A percentile compares a stretch with the other conserved stretches of the same genome.
These are phyloP conservation scores for Fraxinus albicans DNA, from an alignment of 305 asterid genomes.

Conservation along the genomic window DNA sequence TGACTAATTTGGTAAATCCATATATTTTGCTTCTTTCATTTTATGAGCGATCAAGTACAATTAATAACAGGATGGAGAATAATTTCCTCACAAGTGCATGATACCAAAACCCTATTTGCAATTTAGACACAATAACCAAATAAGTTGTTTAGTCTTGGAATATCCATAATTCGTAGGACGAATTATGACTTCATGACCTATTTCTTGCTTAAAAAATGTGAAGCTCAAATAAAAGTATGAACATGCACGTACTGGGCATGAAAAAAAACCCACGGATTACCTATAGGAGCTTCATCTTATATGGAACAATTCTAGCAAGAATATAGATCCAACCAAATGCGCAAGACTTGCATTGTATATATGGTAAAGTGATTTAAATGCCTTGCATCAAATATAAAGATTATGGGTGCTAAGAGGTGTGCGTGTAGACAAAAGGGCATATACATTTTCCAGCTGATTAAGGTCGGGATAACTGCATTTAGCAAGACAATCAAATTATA, in stretches of 20 bases:
- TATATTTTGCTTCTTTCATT: neutral
- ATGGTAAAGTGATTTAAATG: neutral
- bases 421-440: neutral
- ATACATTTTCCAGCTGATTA: slow-evolving; percentile 61
- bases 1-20: neutral
- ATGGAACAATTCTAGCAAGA: neutral
- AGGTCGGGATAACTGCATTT: slow-evolving; percentile 10
- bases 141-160: neutral
- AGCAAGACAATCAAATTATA: neutral
- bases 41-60: neutral
- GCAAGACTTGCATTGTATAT: neutral
- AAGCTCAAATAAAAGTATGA: neutral
- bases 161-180: neutral
- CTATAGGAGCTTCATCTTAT: neutral
- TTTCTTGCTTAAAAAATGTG: neutral
- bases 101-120: neutral
- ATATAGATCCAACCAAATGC: neutral
- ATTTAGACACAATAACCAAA: neutral
- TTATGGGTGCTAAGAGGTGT: neutral
- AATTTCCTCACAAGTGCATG: neutral
- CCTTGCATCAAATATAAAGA: neutral
- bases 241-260: neutral
- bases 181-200: neutral
- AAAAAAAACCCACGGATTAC: neutral
- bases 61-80: neutral